These are phyloP conservation scores for Geosmithia flava DNA, from an alignment of 2,329 filamentous ascomycete genomes.

Conservation along the genomic window DNA sequence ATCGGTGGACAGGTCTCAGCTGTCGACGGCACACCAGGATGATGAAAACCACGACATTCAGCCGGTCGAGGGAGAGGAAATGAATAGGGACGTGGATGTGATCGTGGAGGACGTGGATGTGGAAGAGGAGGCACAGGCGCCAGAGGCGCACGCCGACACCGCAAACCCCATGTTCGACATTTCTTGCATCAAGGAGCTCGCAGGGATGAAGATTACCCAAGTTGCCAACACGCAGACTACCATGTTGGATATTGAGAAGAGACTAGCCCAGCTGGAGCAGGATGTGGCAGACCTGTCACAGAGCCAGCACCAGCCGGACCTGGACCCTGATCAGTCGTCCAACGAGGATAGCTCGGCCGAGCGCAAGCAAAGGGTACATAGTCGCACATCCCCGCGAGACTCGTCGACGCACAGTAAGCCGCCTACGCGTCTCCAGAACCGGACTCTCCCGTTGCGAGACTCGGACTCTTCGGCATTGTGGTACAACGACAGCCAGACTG, in stretches of 20 bases:
- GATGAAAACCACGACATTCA: conserved; percentile 8
- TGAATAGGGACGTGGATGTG: background rate
- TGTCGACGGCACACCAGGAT: conserved; percentile 33
- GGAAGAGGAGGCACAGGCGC: background rate
- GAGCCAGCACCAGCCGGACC: background rate
- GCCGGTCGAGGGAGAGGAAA: background rate
- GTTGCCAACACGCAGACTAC: conserved; percentile 40
- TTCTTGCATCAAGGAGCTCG: conserved; percentile 29
- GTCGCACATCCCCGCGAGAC: background rate
- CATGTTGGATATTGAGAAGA: conserved; percentile 37
- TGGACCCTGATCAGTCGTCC: background rate
- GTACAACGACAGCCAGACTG: background rate
- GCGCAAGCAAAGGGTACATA: background rate
- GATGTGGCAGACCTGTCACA: background rate
- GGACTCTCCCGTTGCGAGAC: background rate
- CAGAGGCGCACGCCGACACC: background rate
- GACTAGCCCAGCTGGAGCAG: conserved; percentile 34
- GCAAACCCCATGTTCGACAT: conserved; percentile 14
- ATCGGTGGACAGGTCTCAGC: conserved; percentile 35
- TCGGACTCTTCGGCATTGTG: background rate
- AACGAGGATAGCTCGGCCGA: background rate
- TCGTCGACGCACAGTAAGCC: background rate
- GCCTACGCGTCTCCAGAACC: background rate
- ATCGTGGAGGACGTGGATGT: background rate
- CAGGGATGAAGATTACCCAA: conserved; percentile 45